Evolutionary conservation across 1,284 basidiomycete species (phyloP).

Genomic region (Heterobasidion annosum): DNA sequence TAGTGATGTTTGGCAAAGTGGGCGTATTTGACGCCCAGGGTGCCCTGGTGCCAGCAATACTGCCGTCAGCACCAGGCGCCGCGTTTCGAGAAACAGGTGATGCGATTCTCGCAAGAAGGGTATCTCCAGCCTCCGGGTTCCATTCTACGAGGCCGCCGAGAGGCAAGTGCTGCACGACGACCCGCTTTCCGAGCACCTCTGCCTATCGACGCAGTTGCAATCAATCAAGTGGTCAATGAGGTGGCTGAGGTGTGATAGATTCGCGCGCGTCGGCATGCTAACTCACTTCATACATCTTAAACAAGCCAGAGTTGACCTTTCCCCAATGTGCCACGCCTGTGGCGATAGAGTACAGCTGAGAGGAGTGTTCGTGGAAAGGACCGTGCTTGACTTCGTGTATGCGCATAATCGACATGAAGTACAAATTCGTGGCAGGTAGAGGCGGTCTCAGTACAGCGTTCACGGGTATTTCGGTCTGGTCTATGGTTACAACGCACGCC

Average conservation of each 20-base stretch:
- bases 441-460: conserved; percentile 44
- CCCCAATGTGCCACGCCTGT: conserved; percentile 79
- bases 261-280: not conserved
- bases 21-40: conserved; percentile 12
- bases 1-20: not conserved
- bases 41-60: conserved; percentile 7
- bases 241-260: not conserved
- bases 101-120: not conserved
- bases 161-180: conserved; percentile 92
- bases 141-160: conserved; percentile 76
- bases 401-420: conserved; percentile 75
- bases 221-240: not conserved
- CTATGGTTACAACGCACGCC: conserved; percentile 22
- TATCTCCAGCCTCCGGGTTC: conserved; percentile 22
- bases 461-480: conserved; percentile 49
- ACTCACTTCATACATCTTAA: conserved; percentile 90
- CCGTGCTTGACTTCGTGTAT: conserved; percentile 78
- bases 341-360: conserved; percentile 83
- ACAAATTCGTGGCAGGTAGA: conserved; percentile 59
- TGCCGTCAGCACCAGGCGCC: not conserved
- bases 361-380: conserved; percentile 89
- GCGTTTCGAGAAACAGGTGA: not conserved
- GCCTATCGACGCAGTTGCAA: conserved; percentile 34
- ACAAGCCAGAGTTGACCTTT: conserved; percentile 84
- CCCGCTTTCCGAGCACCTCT: conserved; percentile 92